Conservation (phyloP, 768 basidiomycete species). For the Auriscalpium vulgare region DNA sequence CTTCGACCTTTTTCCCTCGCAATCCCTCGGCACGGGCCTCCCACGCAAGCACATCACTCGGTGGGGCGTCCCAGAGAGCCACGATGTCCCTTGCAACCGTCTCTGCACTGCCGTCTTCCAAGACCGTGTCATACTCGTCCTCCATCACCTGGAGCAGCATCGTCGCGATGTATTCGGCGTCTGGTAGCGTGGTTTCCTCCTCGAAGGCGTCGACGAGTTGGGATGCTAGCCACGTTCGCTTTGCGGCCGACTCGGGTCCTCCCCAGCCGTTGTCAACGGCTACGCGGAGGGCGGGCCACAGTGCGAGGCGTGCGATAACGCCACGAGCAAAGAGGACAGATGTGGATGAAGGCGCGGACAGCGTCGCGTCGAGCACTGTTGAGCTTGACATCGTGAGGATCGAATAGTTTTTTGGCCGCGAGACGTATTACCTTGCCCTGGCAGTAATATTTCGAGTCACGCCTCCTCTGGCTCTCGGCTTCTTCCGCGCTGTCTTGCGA, state of each 20-base stretch:
- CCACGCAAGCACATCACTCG: conserved; percentile 41
- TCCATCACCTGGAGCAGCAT: conserved; percentile 74
- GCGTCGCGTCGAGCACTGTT: too few relatives aligned
- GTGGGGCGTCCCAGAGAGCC: conserved; percentile 52
- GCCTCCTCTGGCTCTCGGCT: too few relatives aligned
- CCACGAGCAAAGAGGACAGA: conserved; percentile 81
- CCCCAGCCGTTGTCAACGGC: conserved; percentile 87
- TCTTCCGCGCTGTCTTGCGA: too few relatives aligned
- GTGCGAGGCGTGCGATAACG: conserved; percentile 67
- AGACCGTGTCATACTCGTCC: conserved; percentile 77
- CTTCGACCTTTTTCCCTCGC: conserved; percentile 47
- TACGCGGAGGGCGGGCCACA: conserved; percentile 82
- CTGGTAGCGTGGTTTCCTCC: conserved; percentile 34
- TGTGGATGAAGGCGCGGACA: conserved; percentile 17
- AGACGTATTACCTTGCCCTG: too few relatives aligned
- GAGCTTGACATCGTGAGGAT: too few relatives aligned
- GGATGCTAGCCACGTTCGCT: conserved; percentile 81
- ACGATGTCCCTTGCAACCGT: conserved; percentile 68
- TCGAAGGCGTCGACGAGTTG: conserved; percentile 77
- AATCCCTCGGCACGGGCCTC: conserved; percentile 56
- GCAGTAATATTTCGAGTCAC: too few relatives aligned
- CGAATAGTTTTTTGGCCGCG: too few relatives aligned
- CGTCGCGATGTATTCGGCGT: conserved; percentile 74
- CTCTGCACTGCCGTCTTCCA: conserved; percentile 83
- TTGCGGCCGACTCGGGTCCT: conserved; percentile 58